These are phyloP conservation scores for Pyricularia sp. DNA, from an alignment of 2,329 filamentous ascomycete species.

Conservation along the genomic window DNA sequence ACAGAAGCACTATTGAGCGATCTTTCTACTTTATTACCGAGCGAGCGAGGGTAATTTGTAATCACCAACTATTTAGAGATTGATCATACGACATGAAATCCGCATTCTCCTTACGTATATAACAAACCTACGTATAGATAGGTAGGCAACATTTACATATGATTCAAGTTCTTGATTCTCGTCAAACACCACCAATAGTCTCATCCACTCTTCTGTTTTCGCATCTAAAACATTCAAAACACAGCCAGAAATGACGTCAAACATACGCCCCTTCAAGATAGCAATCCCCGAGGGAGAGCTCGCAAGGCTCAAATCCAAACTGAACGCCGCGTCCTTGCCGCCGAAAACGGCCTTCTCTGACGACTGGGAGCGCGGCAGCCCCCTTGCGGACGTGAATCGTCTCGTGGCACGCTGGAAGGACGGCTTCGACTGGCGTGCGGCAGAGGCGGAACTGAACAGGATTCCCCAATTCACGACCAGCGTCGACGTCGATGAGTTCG, in stretches of 20 bases:
- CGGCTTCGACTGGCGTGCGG: slow-evolving; percentile 50
- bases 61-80: neutral
- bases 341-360: slow-evolving; percentile 18
- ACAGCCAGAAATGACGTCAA: neutral
- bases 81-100: neutral
- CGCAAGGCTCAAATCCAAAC: neutral
- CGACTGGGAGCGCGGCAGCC: slow-evolving; percentile 46
- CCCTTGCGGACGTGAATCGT: slow-evolving; percentile 49
- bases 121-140: neutral
- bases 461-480: slow-evolving; percentile 48
- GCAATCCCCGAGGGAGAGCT: neutral
- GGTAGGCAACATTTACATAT: neutral
- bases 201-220: neutral
- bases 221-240: too few species aligned
- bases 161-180: neutral
- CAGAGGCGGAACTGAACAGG: slow-evolving; percentile 49
- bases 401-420: slow-evolving; percentile 48
- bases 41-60: neutral
- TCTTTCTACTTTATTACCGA: neutral
- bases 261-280: neutral
- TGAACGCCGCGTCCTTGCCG: neutral
- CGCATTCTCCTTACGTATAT: neutral
- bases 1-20: neutral
- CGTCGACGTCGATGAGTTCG: slow-evolving; percentile 49
- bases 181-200: neutral